Evolutionary conservation across 129 eudicot genomes (phyloP), one percentile per base, ranked within the genome.

Genomic region (Pseudognaphalium luteoalbum): DNA sequence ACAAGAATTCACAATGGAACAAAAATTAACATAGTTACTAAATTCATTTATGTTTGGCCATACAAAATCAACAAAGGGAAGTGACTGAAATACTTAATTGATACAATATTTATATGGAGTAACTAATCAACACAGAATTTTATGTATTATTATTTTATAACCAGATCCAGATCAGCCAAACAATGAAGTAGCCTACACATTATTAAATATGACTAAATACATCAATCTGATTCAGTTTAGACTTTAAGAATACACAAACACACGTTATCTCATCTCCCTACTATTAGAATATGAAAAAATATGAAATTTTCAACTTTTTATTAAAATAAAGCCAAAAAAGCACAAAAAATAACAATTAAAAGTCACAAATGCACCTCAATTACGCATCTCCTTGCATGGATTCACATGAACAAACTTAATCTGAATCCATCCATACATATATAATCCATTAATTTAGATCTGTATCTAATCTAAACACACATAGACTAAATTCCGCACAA

Each of bases 151-250:
- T 33, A 54, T 6, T 32, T 33, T 57, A 71, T n/a, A 71, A 10
- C 63, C 47, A 52, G 50, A 71, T 71, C 76, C 50, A 71, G 76
- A 71, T 52, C 64, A 52, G 76, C 47, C 50, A 71, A 71, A 56
- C 61, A n/a, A 20, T 9, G 4, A 47, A 44, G 12, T 44, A 44
- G 54, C 3, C n/a, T 47, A 4, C 0, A n/a, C 60, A 1, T 54
- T 16, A 5, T 54, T 17, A 16, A 16, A 5, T 16, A 54, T 19
- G 21, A 54, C 60, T 54, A 8, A 54, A 5, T 54, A 54, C 2
- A 17, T 17, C n/a, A 52, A 52, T 8, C 59, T n/a, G 20, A 15
- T 52, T 14, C 59, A n/a, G 10, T 16, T 16, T 16, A 11, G 21
- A 52, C 44, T 39, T 39, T 8, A 39, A 39, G 3, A 39, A 39